Conservation (phyloP, 1,284 basidiomycete genomes). For the Cryptococcus sp. region DNA sequence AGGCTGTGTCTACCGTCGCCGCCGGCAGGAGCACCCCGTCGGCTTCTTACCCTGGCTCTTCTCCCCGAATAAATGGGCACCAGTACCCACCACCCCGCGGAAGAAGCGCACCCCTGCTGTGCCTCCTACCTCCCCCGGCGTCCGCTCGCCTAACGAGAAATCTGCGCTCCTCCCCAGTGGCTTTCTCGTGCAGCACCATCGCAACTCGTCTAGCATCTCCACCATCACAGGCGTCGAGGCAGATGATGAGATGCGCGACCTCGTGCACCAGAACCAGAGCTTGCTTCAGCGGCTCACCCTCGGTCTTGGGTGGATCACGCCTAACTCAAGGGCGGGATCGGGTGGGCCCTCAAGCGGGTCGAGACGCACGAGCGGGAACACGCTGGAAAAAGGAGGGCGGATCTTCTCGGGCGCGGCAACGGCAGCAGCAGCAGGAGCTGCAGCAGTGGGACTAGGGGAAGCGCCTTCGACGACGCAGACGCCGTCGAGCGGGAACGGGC, state of each 20-base stretch:
- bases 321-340: background rate
- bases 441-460: background rate
- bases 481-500: background rate
- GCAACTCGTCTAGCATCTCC: conserved; percentile 9
- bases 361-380: conserved; percentile 13
- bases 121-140: background rate
- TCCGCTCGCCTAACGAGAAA: conserved; percentile 15
- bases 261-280: conserved; percentile 15
- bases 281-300: conserved; percentile 20
- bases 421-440: conserved; percentile 7
- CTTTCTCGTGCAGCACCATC: conserved; percentile 20
- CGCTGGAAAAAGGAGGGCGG: conserved; percentile 15
- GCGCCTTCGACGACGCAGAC: background rate
- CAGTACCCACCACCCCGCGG: background rate
- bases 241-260: conserved; percentile 13
- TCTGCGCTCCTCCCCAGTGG: conserved; percentile 19
- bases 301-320: conserved; percentile 12
- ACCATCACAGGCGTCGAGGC: background rate
- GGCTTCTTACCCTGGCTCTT: conserved; percentile 7
- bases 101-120: background rate
- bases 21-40: conserved; percentile 1
- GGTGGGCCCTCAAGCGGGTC: background rate
- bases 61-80: conserved; percentile 3
- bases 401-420: conserved; percentile 5
- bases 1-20: conserved; percentile 3